A percentile compares a stretch with the other conserved stretches of the same genome.
These are phyloP conservation scores for Coniochaeta sp. DNA, from an alignment of 2,329 filamentous ascomycete genomes.

Conservation along the genomic window DNA sequence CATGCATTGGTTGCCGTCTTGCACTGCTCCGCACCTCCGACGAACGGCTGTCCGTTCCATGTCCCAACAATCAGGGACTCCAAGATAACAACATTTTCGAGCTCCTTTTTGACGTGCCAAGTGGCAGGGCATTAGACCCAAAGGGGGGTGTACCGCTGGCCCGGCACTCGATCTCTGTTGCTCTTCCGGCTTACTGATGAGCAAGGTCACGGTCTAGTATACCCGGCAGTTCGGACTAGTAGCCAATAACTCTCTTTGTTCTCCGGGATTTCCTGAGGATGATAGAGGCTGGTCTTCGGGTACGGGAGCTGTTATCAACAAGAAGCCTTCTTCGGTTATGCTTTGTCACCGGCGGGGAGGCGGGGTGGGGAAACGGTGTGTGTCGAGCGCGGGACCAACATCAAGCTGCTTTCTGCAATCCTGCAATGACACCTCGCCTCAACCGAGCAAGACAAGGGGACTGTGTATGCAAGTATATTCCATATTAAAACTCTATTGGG, in stretches of 20 bases:
- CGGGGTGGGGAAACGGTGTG: neutral
- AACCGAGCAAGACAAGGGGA: neutral
- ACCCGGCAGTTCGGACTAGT: no score
- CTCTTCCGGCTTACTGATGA: no score
- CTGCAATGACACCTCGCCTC: neutral
- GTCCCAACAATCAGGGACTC: neutral
- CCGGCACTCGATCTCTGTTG: no score
- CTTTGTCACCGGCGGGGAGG: neutral
- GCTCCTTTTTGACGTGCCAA: neutral
- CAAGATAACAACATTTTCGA: neutral
- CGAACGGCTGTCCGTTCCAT: conserved; percentile 8
- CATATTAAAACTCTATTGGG: conserved; percentile 8
- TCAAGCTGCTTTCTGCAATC: neutral
- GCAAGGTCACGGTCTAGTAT: no score
- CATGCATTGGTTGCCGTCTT: conserved; percentile 29
- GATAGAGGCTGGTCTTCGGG: no score
- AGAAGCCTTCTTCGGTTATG: no score
- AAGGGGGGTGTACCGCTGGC: no score
- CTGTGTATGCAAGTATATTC: conserved; percentile 1
- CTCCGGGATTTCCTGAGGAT: no score
- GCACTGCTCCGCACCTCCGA: conserved; percentile 3
- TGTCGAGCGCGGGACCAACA: conserved; percentile 3
- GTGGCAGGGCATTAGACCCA: neutral
- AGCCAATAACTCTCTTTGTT: no score
- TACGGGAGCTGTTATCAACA: no score